phyloP scores from a whole-genome alignment of 805 yeast genomes.

The Cyberlindnera euphorbiiphila region DNA sequence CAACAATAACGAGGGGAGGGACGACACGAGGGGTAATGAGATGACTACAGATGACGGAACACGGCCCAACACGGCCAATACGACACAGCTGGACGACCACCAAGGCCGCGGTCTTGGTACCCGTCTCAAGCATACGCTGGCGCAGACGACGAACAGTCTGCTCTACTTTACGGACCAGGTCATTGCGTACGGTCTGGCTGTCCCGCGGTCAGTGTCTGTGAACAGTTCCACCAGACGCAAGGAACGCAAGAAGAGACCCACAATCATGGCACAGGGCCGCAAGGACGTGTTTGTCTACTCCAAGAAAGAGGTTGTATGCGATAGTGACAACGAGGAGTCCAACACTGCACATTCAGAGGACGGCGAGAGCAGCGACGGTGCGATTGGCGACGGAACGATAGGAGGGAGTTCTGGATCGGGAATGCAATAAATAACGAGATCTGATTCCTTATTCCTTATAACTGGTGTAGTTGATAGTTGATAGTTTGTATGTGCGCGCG shows the following conservation, averaged over 20 bases:
- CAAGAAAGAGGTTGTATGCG: conserved; percentile 39
- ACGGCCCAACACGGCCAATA: conserved; percentile 1
- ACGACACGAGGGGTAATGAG: conserved; percentile 4
- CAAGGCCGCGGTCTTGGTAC: conserved; percentile 1
- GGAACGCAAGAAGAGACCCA: conserved; percentile 22
- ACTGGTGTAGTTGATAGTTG: no score
- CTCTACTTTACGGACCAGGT: conserved; percentile 47
- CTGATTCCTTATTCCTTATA: no score
- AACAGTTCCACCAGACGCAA: conserved; percentile 23
- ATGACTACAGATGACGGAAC: background rate
- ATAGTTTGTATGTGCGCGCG: background rate
- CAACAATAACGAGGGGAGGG: background rate
- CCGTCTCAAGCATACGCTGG: conserved; percentile 25
- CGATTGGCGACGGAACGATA: background rate
- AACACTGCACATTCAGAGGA: background rate
- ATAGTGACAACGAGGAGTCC: conserved; percentile 28
- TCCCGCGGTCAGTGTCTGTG: conserved; percentile 44
- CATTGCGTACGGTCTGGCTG: conserved; percentile 55
- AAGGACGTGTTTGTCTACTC: conserved; percentile 41
- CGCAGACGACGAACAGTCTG: conserved; percentile 35
- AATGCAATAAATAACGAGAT: no score
- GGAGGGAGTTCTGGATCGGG: no score
- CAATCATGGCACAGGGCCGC: conserved; percentile 24
- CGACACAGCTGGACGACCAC: no score
- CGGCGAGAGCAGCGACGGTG: background rate